Conservation (phyloP, 495 filamentous ascomycete genomes). For the Neurospora sublineolata region DNA sequence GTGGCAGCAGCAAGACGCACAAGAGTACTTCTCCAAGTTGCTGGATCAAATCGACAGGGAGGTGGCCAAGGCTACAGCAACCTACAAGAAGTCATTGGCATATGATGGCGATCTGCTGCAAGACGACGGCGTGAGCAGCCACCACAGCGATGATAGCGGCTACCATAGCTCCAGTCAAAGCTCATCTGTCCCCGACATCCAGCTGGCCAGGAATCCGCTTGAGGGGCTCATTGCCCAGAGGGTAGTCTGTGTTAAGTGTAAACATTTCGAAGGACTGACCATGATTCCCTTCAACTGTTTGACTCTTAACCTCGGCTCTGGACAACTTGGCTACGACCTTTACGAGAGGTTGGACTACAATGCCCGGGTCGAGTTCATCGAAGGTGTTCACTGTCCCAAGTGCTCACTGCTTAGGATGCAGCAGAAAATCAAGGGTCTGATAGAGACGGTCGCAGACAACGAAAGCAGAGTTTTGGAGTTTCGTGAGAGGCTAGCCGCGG, state of each 20-base stretch:
- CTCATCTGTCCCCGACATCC: slow-evolving; percentile 14
- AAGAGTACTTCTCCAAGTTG: slow-evolving; percentile 91
- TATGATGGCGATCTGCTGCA: slow-evolving; percentile 3
- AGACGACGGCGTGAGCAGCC: slow-evolving; percentile 28
- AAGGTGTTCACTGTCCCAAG: slow-evolving; percentile 81
- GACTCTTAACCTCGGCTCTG: slow-evolving; percentile 62
- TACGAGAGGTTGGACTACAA: slow-evolving; percentile 74
- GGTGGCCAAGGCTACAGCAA: slow-evolving; percentile 34
- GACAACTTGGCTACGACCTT: slow-evolving; percentile 46
- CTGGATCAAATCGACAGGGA: slow-evolving; percentile 80
- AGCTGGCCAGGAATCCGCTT: slow-evolving; percentile 46
- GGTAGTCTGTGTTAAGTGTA: slow-evolving; percentile 78
- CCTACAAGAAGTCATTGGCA: background rate
- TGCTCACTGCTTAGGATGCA: slow-evolving; percentile 60
- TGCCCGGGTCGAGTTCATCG: slow-evolving; percentile 71
- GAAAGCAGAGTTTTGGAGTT: slow-evolving; percentile 18
- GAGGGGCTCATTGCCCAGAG: slow-evolving; percentile 83
- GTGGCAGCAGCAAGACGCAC: slow-evolving; percentile 95
- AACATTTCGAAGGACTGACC: slow-evolving; percentile 73
- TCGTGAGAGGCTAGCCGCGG: slow-evolving; percentile 42
- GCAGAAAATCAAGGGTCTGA: slow-evolving; percentile 24
- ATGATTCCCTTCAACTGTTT: slow-evolving; percentile 91
- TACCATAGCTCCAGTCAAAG: slow-evolving; percentile 27
- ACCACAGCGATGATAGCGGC: slow-evolving; percentile 38
- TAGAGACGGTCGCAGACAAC: slow-evolving; percentile 12